phyloP scores from a whole-genome alignment of 495 filamentous ascomycete genomes.

The Aspergillus heteromorphus region DNA sequence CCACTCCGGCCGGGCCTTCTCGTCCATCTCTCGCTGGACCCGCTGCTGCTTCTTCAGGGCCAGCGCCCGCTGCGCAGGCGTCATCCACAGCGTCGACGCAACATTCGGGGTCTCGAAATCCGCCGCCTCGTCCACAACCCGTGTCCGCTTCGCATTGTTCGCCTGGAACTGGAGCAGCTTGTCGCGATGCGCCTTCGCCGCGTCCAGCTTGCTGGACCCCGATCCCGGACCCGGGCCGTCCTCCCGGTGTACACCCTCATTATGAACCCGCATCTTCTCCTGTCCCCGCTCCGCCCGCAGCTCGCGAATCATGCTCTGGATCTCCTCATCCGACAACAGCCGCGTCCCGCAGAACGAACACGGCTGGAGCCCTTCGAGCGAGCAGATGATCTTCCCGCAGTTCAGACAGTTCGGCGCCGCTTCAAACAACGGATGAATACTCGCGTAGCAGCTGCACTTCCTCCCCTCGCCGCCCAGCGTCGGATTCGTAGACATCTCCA shows the following conservation, averaged over 20 bases:
- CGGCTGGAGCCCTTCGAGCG: conserved; percentile 88
- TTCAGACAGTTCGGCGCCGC: conserved; percentile 88
- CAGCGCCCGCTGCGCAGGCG: conserved; percentile 75
- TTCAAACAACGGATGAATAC: conserved; percentile 75
- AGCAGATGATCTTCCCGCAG: conserved; percentile 96
- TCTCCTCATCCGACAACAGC: conserved; percentile 63
- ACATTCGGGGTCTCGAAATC: conserved; percentile 77
- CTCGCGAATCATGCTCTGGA: conserved; percentile 79
- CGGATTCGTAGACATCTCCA: conserved; percentile 88
- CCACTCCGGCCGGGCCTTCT: conserved; percentile 83
- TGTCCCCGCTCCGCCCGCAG: conserved; percentile 80
- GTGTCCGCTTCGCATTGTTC: conserved; percentile 81
- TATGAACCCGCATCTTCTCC: conserved; percentile 77
- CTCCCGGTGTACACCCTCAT: conserved; percentile 58
- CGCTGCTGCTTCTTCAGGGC: conserved; percentile 91
- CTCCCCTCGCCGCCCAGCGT: conserved; percentile 51
- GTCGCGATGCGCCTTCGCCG: conserved; percentile 68
- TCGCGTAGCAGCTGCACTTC: conserved; percentile 78
- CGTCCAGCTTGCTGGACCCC: conserved; percentile 33
- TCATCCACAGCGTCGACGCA: conserved; percentile 78
- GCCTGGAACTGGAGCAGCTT: conserved; percentile 78
- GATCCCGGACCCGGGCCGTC: conserved; percentile 32
- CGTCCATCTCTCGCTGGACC: conserved; percentile 80
- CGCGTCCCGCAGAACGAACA: conserved; percentile 85
- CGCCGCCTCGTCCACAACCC: conserved; percentile 85